phyloP scores from a whole-genome alignment of 2,329 filamentous ascomycete species.

The Talaromyces islandicus region DNA sequence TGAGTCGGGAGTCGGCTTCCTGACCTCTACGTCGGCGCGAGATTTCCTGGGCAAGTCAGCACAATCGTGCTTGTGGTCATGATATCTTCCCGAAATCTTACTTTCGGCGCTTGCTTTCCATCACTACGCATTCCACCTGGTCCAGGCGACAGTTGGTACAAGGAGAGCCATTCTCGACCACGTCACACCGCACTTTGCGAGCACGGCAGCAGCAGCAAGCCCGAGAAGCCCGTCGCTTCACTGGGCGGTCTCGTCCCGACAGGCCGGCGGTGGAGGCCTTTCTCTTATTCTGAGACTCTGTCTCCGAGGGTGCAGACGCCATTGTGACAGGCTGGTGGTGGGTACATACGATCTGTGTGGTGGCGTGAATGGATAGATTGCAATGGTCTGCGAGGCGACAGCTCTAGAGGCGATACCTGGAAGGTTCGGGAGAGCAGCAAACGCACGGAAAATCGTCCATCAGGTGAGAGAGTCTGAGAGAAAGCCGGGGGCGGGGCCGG shows the following conservation, averaged over 20 bases:
- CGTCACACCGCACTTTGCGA: slow-evolving; percentile 89
- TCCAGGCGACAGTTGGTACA: slow-evolving; percentile 74
- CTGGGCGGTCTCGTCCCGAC: slow-evolving; percentile 48
- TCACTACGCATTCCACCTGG: slow-evolving; percentile 53
- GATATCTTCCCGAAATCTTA: slow-evolving; percentile 8
- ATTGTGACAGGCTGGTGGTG: slow-evolving; percentile 1
- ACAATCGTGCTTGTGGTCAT: neutral
- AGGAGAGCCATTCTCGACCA: slow-evolving; percentile 76
- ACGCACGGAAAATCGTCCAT: neutral
- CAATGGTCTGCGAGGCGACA: neutral
- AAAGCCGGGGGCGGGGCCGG: slow-evolving; percentile 11
- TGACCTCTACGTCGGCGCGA: slow-evolving; percentile 32
- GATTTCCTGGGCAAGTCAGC: slow-evolving; percentile 29
- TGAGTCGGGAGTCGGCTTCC: slow-evolving; percentile 27
- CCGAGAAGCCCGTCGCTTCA: slow-evolving; percentile 82
- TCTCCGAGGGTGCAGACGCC: slow-evolving; percentile 15
- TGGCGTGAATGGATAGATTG: neutral
- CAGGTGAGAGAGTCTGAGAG: neutral
- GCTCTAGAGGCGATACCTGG: neutral
- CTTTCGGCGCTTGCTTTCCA: slow-evolving; percentile 73
- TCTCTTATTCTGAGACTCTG: slow-evolving; percentile 44
- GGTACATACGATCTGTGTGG: neutral
- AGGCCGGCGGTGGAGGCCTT: slow-evolving; percentile 54
- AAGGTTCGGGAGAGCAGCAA: neutral
- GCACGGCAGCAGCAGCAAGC: slow-evolving; percentile 84